phyloP scores from a whole-genome alignment of 345 rosid species.

The Euphorbia tirucalli region DNA sequence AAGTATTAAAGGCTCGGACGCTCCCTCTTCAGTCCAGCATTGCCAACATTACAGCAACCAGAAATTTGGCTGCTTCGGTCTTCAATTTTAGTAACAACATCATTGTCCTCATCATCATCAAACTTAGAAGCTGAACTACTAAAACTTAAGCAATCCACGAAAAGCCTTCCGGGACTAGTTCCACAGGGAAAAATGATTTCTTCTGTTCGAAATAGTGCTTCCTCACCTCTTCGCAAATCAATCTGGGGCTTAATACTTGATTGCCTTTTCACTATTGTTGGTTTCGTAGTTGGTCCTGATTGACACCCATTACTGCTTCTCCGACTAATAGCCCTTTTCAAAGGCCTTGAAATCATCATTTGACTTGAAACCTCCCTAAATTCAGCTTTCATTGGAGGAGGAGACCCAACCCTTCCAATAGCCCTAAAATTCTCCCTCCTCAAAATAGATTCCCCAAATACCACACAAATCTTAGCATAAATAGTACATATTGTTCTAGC shows the following conservation, averaged over 20 bases:
- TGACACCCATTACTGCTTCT: slow-evolving; percentile 33
- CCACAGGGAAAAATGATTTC: slow-evolving; percentile 78
- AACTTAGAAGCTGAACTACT: slow-evolving; percentile 58
- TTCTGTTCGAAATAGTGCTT: slow-evolving; percentile 41
- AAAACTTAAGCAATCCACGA: slow-evolving; percentile 78
- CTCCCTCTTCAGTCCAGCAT: slow-evolving; percentile 38
- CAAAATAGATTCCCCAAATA: slow-evolving; percentile 57
- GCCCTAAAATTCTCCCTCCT: slow-evolving; percentile 29
- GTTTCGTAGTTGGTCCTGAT: slow-evolving; percentile 32
- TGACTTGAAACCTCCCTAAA: slow-evolving; percentile 25
- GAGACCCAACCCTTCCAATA: slow-evolving; percentile 18
- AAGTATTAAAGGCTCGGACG: slow-evolving; percentile 15
- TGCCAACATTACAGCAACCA: slow-evolving; percentile 35
- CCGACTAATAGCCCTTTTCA: slow-evolving; percentile 54
- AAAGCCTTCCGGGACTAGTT: slow-evolving; percentile 74
- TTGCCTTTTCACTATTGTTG: slow-evolving; percentile 26
- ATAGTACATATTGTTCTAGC: slow-evolving; percentile 86
- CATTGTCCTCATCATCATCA: slow-evolving; percentile 46
- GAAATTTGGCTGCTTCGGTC: slow-evolving; percentile 51
- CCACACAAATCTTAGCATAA: slow-evolving; percentile 64
- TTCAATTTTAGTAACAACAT: slow-evolving; percentile 24
- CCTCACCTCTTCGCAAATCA: slow-evolving; percentile 46
- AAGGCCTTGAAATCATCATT: slow-evolving; percentile 31
- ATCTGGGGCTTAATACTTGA: slow-evolving; percentile 34
- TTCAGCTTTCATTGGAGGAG: slow-evolving; percentile 30